Evolutionary conservation across 2,329 filamentous ascomycete genomes (phyloP), one percentile per base, ranked within the genome.

Genomic region (Penicillium sp.): DNA sequence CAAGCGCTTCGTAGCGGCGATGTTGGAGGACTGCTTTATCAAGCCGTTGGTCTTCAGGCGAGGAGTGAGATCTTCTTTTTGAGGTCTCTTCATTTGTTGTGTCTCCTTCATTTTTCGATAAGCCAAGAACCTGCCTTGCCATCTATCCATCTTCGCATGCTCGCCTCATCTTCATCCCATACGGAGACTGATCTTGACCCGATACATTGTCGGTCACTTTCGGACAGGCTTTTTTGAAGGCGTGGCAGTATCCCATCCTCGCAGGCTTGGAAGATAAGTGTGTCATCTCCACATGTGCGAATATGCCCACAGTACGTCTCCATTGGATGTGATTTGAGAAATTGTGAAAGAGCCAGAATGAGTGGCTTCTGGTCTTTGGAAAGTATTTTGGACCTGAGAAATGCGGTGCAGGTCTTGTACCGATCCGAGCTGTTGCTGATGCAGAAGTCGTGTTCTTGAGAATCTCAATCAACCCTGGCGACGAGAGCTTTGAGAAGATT

Each of bases 11-110:
- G 90, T 92, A 1, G 95, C 98, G 20, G 93, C 97, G 79, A 98
- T 98, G 79, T 94, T 98, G 83, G 98, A 99, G 0, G 95, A 98
- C 78, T 99, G 95, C 84, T 99, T 99, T 92, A 98, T 97, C 3
- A 99, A 84, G 0, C 95, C 95, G 70, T 98, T 94, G 12, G 89
- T 90, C 82, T 97, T 99, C 79, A 96, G 96, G 64, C 92, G 84
- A 76, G 96, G 96, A 71, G 96, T 91, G 57, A 81, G 82, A 70
- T 84, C 84, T 66, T 83, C 78, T 68, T 87, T 89, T 54, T 90
- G 88, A 65, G 92, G 90, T 52, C 95, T 93, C 70, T 96, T 92
- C 73, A 76, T 75, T 63, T 84, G 83, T 56, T 93, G 93, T 63
- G 94, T 86, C 82, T 98, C 98, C 76, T 99, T 95, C 95, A 99